A percentile compares a stretch with the other conserved stretches of the same genome.
Evolutionary conservation across 1,139 yeast genomes (phyloP).

Genomic region (Scheffersomyces illinoinensis): DNA sequence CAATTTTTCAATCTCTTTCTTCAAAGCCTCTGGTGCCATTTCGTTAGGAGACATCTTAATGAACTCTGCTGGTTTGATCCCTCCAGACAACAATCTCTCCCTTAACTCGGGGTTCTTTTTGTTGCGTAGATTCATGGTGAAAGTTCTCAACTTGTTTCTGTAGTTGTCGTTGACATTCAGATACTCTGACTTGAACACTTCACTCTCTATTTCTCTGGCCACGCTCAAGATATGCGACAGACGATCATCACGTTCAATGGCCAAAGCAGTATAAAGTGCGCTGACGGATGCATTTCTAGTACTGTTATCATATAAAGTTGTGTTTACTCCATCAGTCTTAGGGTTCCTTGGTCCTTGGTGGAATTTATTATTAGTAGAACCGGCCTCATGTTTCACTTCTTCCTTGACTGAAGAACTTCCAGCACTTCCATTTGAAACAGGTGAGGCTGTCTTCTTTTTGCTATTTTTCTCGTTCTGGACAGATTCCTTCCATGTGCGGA

Average conservation of each 20-base stretch:
- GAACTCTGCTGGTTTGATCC: constrained; percentile 62
- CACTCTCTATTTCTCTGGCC: constrained; percentile 73
- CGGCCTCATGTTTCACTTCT: constrained; percentile 7
- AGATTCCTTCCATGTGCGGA: constrained; percentile 86
- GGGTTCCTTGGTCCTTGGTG: constrained; percentile 66
- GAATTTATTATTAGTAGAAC: constrained; percentile 20
- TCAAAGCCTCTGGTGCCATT: constrained; percentile 88
- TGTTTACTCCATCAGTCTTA: constrained; percentile 75
- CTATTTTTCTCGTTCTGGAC: constrained; percentile 73
- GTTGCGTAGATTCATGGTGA: constrained; percentile 83
- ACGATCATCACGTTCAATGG: constrained; percentile 66
- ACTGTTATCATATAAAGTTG: constrained; percentile 66
- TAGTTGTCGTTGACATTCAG: constrained; percentile 58
- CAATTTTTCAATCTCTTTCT: constrained; percentile 80
- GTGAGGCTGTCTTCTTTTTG: constrained; percentile 25
- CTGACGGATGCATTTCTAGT: constrained; percentile 83
- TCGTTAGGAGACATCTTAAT: constrained; percentile 87
- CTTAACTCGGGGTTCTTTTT: constrained; percentile 87
- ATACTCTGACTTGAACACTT: constrained; percentile 62
- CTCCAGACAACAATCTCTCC: constrained; percentile 63
- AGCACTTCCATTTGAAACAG: constrained; percentile 1
- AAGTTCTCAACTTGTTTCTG: constrained; percentile 77
- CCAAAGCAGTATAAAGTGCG: constrained; percentile 86
- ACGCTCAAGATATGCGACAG: constrained; percentile 56
- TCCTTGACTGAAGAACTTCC: constrained; percentile 7